Percentiles rank a stretch among this genome's conserved stretches.
Conservation (phyloP, 345 rosid species). For the Melastoma malabathricum region DNA sequence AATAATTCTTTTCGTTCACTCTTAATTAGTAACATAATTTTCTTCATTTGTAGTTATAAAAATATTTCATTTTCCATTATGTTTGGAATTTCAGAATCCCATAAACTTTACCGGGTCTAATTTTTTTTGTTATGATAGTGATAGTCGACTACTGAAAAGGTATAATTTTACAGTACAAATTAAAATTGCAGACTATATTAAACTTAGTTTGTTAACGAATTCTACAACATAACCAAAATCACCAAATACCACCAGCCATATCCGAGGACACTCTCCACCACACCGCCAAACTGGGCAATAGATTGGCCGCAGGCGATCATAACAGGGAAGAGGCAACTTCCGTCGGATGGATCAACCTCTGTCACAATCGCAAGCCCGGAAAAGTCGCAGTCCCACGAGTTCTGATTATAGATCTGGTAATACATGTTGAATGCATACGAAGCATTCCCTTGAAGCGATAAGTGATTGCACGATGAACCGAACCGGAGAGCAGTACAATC, state of each 20-base stretch:
- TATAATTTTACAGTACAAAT: no score
- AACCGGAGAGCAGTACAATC: slow-evolving; percentile 71
- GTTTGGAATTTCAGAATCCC: no score
- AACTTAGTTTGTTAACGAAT: no score
- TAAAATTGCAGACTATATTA: no score
- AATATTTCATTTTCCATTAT: no score
- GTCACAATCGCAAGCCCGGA: slow-evolving; percentile 41
- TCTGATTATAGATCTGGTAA: slow-evolving; percentile 51
- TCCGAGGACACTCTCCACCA: slow-evolving; percentile 10
- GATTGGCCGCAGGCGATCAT: slow-evolving; percentile 37
- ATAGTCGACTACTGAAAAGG: no score
- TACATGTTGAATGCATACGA: slow-evolving; percentile 80
- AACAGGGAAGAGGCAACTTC: slow-evolving; percentile 44
- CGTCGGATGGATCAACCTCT: slow-evolving; percentile 49
- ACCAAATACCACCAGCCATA: background rate
- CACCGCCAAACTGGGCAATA: slow-evolving; percentile 16
- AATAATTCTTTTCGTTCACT: no score
- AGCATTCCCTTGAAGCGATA: slow-evolving; percentile 48
- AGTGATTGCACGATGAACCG: slow-evolving; percentile 62
- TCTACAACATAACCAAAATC: no score
- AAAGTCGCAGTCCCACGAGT: slow-evolving; percentile 62
- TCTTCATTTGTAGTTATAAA: no score
- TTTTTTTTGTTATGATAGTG: no score
- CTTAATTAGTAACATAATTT: no score
- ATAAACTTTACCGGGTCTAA: no score